Evolutionary conservation across 2,329 filamentous ascomycete genomes (phyloP).

Genomic region (Chaetomiaceae sp.): DNA sequence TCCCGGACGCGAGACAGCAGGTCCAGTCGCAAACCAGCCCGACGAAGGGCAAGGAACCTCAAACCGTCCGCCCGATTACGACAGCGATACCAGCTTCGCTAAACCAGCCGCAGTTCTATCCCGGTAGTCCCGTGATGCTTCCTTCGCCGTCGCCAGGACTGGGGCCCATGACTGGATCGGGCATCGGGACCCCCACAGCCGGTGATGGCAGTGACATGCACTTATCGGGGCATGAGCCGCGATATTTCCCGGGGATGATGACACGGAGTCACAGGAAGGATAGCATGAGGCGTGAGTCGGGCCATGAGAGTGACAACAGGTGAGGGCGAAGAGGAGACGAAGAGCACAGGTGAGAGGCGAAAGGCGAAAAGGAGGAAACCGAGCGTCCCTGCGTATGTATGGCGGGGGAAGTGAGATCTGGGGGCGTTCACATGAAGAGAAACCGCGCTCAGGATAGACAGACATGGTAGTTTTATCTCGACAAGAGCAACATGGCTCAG

Average conservation of each 20-base stretch:
- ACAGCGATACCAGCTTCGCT: not conserved
- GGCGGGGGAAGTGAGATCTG: no score
- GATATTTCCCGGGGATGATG: slow-evolving; percentile 68
- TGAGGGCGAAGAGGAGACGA: not conserved
- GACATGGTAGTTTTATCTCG: no score
- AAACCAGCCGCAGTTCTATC: not conserved
- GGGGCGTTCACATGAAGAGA: no score
- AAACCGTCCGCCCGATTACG: not conserved
- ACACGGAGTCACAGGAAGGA: slow-evolving; percentile 45
- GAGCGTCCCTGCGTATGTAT: no score
- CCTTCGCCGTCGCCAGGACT: slow-evolving; percentile 14
- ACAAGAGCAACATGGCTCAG: no score
- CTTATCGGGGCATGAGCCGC: slow-evolving; percentile 49
- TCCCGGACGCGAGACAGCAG: not conserved
- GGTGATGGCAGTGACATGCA: slow-evolving; percentile 30
- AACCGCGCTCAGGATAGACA: no score
- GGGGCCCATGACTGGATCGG: not conserved
- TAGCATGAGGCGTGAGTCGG: slow-evolving; percentile 38
- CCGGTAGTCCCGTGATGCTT: not conserved
- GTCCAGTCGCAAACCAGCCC: not conserved
- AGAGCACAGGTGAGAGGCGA: not conserved
- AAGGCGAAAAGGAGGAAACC: not conserved
- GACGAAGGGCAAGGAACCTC: not conserved
- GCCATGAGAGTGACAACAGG: slow-evolving; percentile 35
- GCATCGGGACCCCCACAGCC: slow-evolving; percentile 12